Percentiles rank a stretch among this genome's conserved stretches.
phyloP scores from a whole-genome alignment of 2,329 filamentous ascomycete species.

The Didymella arachidicola region DNA sequence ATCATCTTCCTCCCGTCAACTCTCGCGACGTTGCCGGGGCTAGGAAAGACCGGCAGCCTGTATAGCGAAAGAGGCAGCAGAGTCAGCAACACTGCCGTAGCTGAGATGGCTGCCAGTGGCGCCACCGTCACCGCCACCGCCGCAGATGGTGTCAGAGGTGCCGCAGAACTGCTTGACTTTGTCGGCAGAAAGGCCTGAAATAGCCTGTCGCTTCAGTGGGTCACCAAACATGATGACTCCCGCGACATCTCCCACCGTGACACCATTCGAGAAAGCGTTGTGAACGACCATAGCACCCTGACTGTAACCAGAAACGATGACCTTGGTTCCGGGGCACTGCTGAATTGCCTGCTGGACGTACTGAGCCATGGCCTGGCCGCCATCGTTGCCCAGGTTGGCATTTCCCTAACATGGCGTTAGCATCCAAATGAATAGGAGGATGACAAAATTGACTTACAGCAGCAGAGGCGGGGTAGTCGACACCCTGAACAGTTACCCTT shows the following conservation, averaged over 20 bases:
- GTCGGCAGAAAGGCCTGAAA: slow-evolving; percentile 29
- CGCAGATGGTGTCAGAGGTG: slow-evolving; percentile 36
- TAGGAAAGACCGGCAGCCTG: slow-evolving; percentile 34
- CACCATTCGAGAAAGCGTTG: slow-evolving; percentile 38
- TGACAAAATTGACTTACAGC: slow-evolving; percentile 27
- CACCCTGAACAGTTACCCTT: slow-evolving; percentile 43
- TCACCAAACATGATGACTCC: slow-evolving; percentile 43
- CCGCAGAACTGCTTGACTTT: slow-evolving; percentile 44
- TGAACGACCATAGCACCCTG: slow-evolving; percentile 48
- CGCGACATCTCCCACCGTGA: slow-evolving; percentile 33
- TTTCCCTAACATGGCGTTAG: slow-evolving; percentile 34
- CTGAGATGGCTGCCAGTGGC: slow-evolving; percentile 40
- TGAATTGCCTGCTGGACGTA: slow-evolving; percentile 35
- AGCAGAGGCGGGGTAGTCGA: slow-evolving; percentile 42
- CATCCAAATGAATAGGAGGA: not conserved
- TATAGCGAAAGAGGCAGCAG: slow-evolving; percentile 40
- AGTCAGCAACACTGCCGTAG: slow-evolving; percentile 39
- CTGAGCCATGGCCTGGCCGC: slow-evolving; percentile 38
- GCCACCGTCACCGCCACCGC: slow-evolving; percentile 34
- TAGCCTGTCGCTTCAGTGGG: slow-evolving; percentile 38
- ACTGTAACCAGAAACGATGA: slow-evolving; percentile 45
- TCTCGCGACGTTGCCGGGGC: not conserved
- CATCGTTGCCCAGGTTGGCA: slow-evolving; percentile 34
- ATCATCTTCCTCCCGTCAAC: not conserved
- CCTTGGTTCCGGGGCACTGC: slow-evolving; percentile 43